Base-by-base conservation (phyloP, 2,329 filamentous ascomycete genomes). In the Fusarium multiceps region DNA sequence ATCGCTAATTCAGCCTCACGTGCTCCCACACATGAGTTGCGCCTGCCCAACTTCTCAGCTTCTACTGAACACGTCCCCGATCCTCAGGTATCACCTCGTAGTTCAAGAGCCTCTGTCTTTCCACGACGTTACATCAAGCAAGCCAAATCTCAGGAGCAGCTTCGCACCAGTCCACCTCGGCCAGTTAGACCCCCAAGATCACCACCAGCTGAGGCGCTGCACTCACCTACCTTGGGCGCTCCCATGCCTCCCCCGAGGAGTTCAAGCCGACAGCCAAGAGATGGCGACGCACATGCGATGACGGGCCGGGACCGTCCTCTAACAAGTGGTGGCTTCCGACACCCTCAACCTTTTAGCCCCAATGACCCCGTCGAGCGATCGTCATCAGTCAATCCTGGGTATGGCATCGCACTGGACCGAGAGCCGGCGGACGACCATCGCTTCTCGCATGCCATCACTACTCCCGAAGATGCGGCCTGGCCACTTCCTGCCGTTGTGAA, bases 211-310 rank as follows among this genome's bases (percentile, higher is more conserved):
- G 72, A 74, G 45, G 48, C 59, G 32, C 77, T 68, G 20, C 59
- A 63, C 45, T 72, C 72, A 13, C 78, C 65, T 68, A 78, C 55
- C 72, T 75, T 74, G 18, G 80, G 83, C 30, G 63, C 63, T 4
- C 82, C 85, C 5, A 76, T 83, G 14, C 82, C 84, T 6, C 87
- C 86, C 7, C 84, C 85, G 6, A 84, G 88, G 23, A 78, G 84
- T 23, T 89, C 88, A 0, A 90, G 88, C 70, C 85, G 87, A 14
- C 78, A 82, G 16, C 86, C 83, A 11, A 79, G 83, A 46, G 80
- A 82, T 13, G 77, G 80, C 43, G 83, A 85, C 55, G 75, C 80
- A 3, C 65, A 80, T 13, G 73, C 76, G 21, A 77, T 72, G 30
- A 73, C 77, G 4, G 72, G 74, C 12, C 66, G 81, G 47, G 82